A percentile compares a stretch with the other conserved stretches of the same genome.
These are phyloP conservation scores for Debaryomyces robertsiae DNA, from an alignment of 1,139 yeast species.

Conservation along the genomic window DNA sequence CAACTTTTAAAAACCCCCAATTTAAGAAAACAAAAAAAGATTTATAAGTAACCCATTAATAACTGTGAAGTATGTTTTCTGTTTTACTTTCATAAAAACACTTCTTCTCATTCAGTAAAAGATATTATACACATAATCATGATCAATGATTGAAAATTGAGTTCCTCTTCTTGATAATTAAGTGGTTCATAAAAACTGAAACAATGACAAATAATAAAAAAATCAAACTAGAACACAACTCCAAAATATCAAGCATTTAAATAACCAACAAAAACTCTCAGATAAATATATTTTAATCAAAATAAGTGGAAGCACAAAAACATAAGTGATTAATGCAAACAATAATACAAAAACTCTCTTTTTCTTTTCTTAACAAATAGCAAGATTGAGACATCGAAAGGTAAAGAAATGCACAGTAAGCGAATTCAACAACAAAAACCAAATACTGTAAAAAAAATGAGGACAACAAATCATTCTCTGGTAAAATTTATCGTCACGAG, in stretches of 20 bases:
- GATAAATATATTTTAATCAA: conserved; percentile 12
- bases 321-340: conserved; percentile 23
- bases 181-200: conserved; percentile 6
- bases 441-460: neutral
- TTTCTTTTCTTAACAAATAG: conserved; percentile 19
- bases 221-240: conserved; percentile 12
- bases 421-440: conserved; percentile 11
- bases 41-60: conserved; percentile 34
- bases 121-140: conserved; percentile 10
- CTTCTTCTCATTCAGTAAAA: conserved; percentile 8
- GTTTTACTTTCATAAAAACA: conserved; percentile 10
- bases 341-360: conserved; percentile 24
- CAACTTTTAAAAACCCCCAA: conserved; percentile 26
- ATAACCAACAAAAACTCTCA: conserved; percentile 14
- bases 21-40: conserved; percentile 27
- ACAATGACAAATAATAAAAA: conserved; percentile 5
- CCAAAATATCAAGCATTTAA: conserved; percentile 14
- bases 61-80: conserved; percentile 27
- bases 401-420: conserved; percentile 20
- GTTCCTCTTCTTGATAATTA: conserved; percentile 8
- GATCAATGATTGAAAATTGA: conserved; percentile 9
- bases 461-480: no score
- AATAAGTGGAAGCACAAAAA: conserved; percentile 18
- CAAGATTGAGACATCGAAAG: conserved; percentile 36
- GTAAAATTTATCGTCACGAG: neutral